Evolutionary conservation across 1,284 basidiomycete species (phyloP), one percentile per base, ranked within the genome.

Genomic region (Fistulina hepatica): DNA sequence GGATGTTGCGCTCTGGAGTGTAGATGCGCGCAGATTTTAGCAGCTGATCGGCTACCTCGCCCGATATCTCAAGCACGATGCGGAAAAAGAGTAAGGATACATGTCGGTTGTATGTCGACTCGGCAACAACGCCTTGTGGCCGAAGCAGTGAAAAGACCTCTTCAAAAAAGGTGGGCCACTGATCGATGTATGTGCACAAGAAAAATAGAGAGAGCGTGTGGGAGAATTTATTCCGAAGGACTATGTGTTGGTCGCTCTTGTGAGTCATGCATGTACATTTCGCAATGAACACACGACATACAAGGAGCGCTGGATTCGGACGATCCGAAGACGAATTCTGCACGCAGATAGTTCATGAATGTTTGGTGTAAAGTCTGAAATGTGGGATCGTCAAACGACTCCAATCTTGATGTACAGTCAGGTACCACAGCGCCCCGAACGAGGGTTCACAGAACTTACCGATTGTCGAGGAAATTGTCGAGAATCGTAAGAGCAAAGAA

Each of bases 181-280:
- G 79, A 33, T 78, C 72, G 45, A 78, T 73, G 61, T 95, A 95
- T 11, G 85, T 81, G 64, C 83, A 82, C 35, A 97, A 73, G 63
- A 98, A 94, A 58, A 98, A 80, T 41, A 97, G 74, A 1, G 94
- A 85, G 33, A 97, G 69, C n/a, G 92, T 94, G 64, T 97, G 93
- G 12, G 92, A 90, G 57, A 97, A 88, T 62, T 98, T 98, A 71
- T 99, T 99, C 54, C 92, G 80, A 42, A 95, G 62, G 60, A 83
- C 89, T 90, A 40, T 22, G 25, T 36, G 8, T 25, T 33, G 28
- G 37, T 33, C 28, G n/a, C n/a, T n/a, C n/a, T n/a, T n/a, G n/a
- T n/a, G n/a, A 43, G 37, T 22, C 48, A 40, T 44, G 41, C 42
- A 22, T 7, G 36, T 38, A 33, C 24, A 42, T 37, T 16, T 41